These are phyloP conservation scores for Pelargonium australe DNA, from an alignment of 441 rosid genomes.

Conservation along the genomic window DNA sequence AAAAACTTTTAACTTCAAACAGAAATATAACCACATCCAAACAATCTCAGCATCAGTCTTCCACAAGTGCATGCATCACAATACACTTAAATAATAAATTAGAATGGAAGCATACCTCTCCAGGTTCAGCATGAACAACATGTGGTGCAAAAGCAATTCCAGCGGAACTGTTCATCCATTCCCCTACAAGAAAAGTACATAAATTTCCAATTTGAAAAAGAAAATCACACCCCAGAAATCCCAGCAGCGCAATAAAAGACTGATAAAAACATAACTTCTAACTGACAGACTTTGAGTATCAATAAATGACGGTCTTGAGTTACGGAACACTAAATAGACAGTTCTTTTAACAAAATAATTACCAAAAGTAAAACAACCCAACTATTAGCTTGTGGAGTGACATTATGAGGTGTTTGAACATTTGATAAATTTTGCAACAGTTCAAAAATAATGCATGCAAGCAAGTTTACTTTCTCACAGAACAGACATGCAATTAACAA, in stretches of 20 bases:
- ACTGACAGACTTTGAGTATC: too few relatives aligned
- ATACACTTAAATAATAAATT: constrained; percentile 3
- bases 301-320: too few relatives aligned
- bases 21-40: background rate
- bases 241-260: too few relatives aligned
- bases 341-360: too few relatives aligned
- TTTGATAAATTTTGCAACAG: background rate
- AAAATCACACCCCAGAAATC: background rate
- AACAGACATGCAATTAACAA: background rate
- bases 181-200: constrained; percentile 42
- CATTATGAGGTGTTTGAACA: background rate
- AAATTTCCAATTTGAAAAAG: background rate
- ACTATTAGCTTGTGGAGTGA: background rate
- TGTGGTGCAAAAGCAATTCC: constrained; percentile 95
- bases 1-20: background rate
- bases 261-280: too few relatives aligned
- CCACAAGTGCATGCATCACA: constrained; percentile 5
- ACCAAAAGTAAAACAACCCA: background rate
- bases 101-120: constrained; percentile 54
- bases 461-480: background rate
- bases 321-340: too few relatives aligned
- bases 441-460: background rate
- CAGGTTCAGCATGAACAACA: constrained; percentile 67
- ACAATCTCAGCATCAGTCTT: background rate
- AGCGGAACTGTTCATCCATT: constrained; percentile 97